These are phyloP conservation scores for Actinomortierella ambigua DNA, from an alignment of 371 early-diverging fungal genomes.

Conservation along the genomic window DNA sequence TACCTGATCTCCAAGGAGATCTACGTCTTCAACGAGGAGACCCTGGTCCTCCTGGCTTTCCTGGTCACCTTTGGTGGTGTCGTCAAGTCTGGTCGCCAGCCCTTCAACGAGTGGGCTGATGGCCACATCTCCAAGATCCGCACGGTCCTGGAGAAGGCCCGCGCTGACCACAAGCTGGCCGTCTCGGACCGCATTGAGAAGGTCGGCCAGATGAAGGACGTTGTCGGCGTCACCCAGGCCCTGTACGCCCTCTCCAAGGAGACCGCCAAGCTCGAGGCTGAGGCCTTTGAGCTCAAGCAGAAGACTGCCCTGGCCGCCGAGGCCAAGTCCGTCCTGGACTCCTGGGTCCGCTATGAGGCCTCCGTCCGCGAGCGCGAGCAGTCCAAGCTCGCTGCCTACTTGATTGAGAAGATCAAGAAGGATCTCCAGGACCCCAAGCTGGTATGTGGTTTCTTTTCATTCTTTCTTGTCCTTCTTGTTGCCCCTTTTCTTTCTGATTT, in stretches of 20 bases:
- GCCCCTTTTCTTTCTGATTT: background rate
- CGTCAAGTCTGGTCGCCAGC: conserved; percentile 81
- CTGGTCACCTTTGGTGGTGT: conserved; percentile 72
- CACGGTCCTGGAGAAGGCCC: conserved; percentile 81
- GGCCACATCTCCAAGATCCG: conserved; percentile 81
- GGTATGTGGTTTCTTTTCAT: conserved; percentile 10
- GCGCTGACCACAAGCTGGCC: conserved; percentile 90
- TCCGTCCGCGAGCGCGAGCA: conserved; percentile 93
- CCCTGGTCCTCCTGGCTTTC: conserved; percentile 79
- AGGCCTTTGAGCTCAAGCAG: conserved; percentile 95
- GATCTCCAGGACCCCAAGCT: conserved; percentile 82
- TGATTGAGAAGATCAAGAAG: conserved; percentile 86
- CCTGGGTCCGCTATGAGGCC: conserved; percentile 96
- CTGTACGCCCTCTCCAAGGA: conserved; percentile 94
- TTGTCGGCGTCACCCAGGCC: conserved; percentile 91
- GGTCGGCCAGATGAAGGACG: conserved; percentile 91
- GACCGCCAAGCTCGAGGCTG: conserved; percentile 90
- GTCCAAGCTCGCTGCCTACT: conserved; percentile 81
- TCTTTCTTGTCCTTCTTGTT: background rate
- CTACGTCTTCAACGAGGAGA: conserved; percentile 94
- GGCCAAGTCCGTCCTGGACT: conserved; percentile 89
- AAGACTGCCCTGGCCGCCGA: conserved; percentile 81
- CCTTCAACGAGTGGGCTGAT: conserved; percentile 87
- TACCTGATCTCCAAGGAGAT: conserved; percentile 95
- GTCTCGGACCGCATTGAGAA: conserved; percentile 88